Conservation (phyloP, 768 basidiomycete genomes). For the Tubosaeta sp. region DNA sequence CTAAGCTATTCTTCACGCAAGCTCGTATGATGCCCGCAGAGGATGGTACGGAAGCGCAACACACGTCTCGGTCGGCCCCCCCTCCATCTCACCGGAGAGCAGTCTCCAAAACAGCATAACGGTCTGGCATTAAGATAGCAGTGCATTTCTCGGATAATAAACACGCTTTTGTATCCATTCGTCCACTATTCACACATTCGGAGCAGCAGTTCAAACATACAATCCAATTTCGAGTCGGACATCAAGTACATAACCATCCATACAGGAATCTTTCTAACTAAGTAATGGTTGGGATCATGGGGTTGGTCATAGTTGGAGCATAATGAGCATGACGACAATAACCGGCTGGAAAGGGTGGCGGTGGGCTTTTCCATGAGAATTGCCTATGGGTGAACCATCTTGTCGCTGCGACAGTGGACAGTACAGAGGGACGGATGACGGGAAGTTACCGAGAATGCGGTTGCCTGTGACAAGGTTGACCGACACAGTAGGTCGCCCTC, state of each 20-base stretch:
- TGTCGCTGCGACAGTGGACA: conserved; percentile 1
- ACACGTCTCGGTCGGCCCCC: conserved; percentile 27
- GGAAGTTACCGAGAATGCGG: conserved; percentile 4
- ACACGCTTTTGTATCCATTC: background rate
- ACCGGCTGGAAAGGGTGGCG: background rate
- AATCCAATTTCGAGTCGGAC: background rate
- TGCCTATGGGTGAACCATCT: conserved; percentile 6
- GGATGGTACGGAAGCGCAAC: conserved; percentile 23
- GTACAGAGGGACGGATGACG: background rate
- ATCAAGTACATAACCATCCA: conserved; percentile 19
- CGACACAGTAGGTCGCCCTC: conserved; percentile 6
- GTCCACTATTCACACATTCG: conserved; percentile 1
- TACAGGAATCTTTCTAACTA: conserved; percentile 12
- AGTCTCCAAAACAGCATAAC: conserved; percentile 17
- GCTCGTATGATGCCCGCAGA: conserved; percentile 50
- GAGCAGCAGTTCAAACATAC: background rate
- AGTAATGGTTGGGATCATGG: conserved; percentile 7
- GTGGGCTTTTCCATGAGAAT: background rate
- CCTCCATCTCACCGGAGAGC: conserved; percentile 27
- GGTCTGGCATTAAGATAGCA: background rate
- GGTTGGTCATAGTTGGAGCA: conserved; percentile 17
- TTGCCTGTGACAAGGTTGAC: conserved; percentile 13
- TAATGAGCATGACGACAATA: conserved; percentile 19
- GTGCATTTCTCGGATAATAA: background rate
- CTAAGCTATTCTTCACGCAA: conserved; percentile 89